Conservation (phyloP, 192 early-diverging fungal species). For the Coemansia sp. region DNA sequence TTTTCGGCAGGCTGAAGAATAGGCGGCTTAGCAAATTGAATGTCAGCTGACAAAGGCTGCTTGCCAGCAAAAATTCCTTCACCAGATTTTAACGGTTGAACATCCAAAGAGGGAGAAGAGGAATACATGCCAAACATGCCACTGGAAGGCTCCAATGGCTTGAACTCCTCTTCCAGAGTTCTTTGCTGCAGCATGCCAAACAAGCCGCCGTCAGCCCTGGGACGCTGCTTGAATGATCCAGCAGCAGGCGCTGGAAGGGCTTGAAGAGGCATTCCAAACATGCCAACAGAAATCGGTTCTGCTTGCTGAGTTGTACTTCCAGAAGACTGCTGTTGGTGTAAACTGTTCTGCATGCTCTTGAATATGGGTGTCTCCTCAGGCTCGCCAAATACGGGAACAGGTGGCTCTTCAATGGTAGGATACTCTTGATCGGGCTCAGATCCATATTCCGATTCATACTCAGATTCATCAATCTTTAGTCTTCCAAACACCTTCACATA, state of each 20-base stretch:
- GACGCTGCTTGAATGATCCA: not conserved
- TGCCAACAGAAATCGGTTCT: no score
- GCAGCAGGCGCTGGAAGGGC: no score
- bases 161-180: not conserved
- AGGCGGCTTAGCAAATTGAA: no score
- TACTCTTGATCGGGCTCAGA: not conserved
- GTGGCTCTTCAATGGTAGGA: not conserved
- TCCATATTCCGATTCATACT: conserved; percentile 11
- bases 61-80: no score
- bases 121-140: not conserved
- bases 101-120: no score
- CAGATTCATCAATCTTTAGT: conserved; percentile 26
- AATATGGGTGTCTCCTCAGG: not conserved
- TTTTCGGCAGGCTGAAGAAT: no score
- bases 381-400: not conserved
- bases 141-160: not conserved
- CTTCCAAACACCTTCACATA: conserved; percentile 49
- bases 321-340: not conserved
- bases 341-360: not conserved
- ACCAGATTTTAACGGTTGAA: no score
- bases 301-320: not conserved
- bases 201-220: not conserved
- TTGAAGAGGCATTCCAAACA: no score
- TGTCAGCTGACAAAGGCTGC: no score
- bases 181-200: not conserved